These are phyloP conservation scores for Chlamydomonas incerta DNA, from an alignment of 139 green algal species.

Conservation along the genomic window DNA sequence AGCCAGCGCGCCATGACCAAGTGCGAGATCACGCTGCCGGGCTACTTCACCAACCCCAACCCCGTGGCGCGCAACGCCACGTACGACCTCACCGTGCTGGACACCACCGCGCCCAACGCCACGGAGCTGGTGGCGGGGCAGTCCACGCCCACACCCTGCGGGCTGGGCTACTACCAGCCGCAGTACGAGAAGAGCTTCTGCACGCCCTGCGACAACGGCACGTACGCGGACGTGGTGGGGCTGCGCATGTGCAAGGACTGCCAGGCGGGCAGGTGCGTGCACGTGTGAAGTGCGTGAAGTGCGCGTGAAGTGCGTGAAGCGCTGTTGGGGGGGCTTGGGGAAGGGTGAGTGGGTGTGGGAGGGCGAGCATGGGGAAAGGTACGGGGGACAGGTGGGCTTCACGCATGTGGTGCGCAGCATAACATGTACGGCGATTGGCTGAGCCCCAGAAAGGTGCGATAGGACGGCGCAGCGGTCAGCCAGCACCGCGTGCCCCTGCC, in stretches of 20 bases:
- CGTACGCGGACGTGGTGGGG: slow-evolving; percentile 18
- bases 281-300: not conserved
- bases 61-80: not conserved
- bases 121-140: not conserved
- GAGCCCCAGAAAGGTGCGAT: too few species aligned
- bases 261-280: slow-evolving; percentile 19
- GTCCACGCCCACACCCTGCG: not conserved
- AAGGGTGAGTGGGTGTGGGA: too few species aligned
- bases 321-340: too few species aligned
- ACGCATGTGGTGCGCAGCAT: too few species aligned
- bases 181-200: not conserved
- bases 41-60: slow-evolving; percentile 27
- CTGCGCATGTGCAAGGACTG: slow-evolving; percentile 13
- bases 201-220: not conserved
- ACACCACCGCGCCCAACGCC: not conserved
- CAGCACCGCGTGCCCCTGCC: too few species aligned
- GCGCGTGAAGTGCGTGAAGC: too few species aligned
- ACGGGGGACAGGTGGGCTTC: too few species aligned
- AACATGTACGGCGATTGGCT: too few species aligned
- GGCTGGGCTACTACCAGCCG: slow-evolving; percentile 31
- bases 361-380: too few species aligned
- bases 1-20: slow-evolving; percentile 9
- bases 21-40: slow-evolving; percentile 4
- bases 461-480: too few species aligned
- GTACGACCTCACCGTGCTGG: not conserved